Evolutionary conservation across 352 stramenopile species (phyloP), one percentile per base, ranked within the genome.

Genomic region (Globisporangium paroecandrum): DNA sequence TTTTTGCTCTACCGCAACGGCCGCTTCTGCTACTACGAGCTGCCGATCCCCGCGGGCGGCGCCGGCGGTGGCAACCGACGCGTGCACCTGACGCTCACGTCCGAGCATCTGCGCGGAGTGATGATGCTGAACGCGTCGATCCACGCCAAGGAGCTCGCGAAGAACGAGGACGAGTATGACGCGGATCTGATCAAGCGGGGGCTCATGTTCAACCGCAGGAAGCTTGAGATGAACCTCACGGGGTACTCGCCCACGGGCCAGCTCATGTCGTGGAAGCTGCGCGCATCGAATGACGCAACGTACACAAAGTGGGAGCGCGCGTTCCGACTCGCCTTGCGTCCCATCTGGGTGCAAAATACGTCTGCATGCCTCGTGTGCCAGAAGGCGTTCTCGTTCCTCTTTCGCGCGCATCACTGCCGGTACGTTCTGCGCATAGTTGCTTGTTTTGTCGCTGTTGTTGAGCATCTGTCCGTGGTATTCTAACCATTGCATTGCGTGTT

Each of bases 1-100:
- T 95, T 95, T 64, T 62, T 93, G 57, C 83, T 95, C 7, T 93
- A 84, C 68, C 82, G 85, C 64, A 93, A 92, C 57, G 87, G 87
- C 36, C 80, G 85, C 58, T 89, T 95, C 68, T 93, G 86, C 78
- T 95, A 95, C 75, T 95, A 95, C 69, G 87, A 95, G 70, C 72
- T 95, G 59, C 83, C 85, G 20, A 87, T 95, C 70, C 79, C 80
- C 22, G 69, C 78, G 4, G 56, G 53, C 10, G 70, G 71, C 13
- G 65, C 58, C 2, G 55, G 25, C 25, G 13, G 74, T 10, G 74
- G 75, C 1, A 69, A 63, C 1, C 73, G 77, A 3, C 70, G 82
- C 9, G 81, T 91, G 25, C 85, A 93, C 56, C 68, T 93, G 4
- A 93, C 85, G 62, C 83, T 93, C 63, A 93, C 87, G 25, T 77